These are phyloP conservation scores for Podospora pseudopauciseta DNA, from an alignment of 495 filamentous ascomycete genomes.

Conservation along the genomic window DNA sequence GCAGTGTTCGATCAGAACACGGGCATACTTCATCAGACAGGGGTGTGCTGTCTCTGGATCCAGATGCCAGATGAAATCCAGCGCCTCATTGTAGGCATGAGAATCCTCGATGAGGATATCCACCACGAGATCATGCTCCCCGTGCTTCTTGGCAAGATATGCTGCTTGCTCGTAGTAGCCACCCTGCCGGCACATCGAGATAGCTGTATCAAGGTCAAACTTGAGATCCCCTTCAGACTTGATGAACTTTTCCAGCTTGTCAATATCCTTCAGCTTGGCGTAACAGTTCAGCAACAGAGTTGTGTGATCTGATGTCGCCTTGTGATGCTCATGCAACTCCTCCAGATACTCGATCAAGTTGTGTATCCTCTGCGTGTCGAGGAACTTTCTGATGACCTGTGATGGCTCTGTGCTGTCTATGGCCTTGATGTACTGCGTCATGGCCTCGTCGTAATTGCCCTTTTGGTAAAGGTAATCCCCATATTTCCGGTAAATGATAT, in stretches of 20 bases:
- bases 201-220: conserved; percentile 96
- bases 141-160: conserved; percentile 89
- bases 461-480: conserved; percentile 96
- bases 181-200: conserved; percentile 94
- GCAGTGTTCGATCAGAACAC: conserved; percentile 82
- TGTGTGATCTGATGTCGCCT: conserved; percentile 92
- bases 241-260: conserved; percentile 93
- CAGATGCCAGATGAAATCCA: conserved; percentile 85
- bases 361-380: conserved; percentile 94
- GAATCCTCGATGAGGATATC: conserved; percentile 95
- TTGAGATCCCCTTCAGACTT: conserved; percentile 91
- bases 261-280: conserved; percentile 92
- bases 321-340: conserved; percentile 90
- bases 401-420: conserved; percentile 94
- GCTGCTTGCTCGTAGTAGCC: conserved; percentile 98
- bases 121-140: conserved; percentile 89
- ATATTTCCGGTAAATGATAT: conserved; percentile 88
- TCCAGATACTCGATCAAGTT: conserved; percentile 98
- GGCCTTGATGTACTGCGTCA: conserved; percentile 95
- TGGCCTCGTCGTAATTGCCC: conserved; percentile 90
- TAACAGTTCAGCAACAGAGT: conserved; percentile 95
- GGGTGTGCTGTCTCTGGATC: conserved; percentile 81
- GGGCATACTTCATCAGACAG: conserved; percentile 92
- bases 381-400: conserved; percentile 90
- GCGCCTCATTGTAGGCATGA: conserved; percentile 78